Conservation (phyloP, 139 green algal species). For the Chlorella ohadii region DNA sequence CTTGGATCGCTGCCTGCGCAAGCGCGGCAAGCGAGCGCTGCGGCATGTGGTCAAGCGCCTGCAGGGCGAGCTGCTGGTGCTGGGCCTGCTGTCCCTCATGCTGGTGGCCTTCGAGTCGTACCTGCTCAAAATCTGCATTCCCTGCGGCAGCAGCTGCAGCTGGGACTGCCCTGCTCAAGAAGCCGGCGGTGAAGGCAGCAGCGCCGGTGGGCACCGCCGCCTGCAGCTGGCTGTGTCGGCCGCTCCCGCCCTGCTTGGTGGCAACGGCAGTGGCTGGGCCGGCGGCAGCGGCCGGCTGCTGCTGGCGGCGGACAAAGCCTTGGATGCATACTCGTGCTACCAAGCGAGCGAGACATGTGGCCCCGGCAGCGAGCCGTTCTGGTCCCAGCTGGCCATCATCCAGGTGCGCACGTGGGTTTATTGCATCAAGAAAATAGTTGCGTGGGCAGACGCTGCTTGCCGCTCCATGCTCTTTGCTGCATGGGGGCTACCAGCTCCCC, state of each 20-base stretch:
- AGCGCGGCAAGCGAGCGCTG: constrained; percentile 24
- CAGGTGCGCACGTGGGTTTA: constrained; percentile 14
- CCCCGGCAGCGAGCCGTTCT: constrained; percentile 39
- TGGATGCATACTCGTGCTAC: not conserved
- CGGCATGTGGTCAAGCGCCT: constrained; percentile 22
- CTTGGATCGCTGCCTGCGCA: constrained; percentile 15
- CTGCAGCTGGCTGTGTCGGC: not conserved
- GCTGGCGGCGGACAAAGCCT: not conserved
- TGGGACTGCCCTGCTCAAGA: constrained; percentile 9
- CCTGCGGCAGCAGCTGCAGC: not conserved
- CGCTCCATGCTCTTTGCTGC: constrained; percentile 7
- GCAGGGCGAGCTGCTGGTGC: constrained; percentile 44
- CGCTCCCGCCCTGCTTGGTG: too few relatives aligned
- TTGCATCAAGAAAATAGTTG: too few relatives aligned
- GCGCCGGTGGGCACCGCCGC: not conserved
- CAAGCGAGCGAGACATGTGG: constrained; percentile 26
- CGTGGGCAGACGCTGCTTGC: not conserved
- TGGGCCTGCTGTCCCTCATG: constrained; percentile 51
- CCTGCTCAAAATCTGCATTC: constrained; percentile 44
- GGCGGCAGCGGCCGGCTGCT: not conserved
- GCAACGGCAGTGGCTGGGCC: not conserved
- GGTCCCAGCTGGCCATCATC: constrained; percentile 19
- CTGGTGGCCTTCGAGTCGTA: constrained; percentile 44
- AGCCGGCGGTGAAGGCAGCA: not conserved
- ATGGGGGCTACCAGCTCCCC: too few relatives aligned